Evolutionary conservation across 1,284 basidiomycete genomes (phyloP).

Genomic region (Hymenochaete sp.): DNA sequence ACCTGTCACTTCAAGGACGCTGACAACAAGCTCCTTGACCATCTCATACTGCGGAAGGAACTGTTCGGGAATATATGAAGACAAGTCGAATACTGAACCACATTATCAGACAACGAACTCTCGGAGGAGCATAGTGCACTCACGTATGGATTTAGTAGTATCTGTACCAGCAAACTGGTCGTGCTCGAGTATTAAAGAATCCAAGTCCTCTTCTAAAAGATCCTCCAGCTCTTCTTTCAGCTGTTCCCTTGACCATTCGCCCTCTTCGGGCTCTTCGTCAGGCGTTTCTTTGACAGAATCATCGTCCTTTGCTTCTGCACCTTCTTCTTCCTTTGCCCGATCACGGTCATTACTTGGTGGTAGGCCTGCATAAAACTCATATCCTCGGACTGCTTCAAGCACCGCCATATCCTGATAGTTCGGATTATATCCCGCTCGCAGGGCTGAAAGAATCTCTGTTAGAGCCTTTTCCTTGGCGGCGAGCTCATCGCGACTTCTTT

Average conservation of each 20-base stretch:
- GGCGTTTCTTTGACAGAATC: constrained; percentile 26
- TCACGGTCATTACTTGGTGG: constrained; percentile 53
- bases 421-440: constrained; percentile 88
- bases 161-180: constrained; percentile 53
- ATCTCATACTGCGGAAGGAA: constrained; percentile 70
- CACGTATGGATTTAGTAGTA: constrained; percentile 43
- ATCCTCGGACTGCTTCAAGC: constrained; percentile 90
- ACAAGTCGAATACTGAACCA: constrained; percentile 67
- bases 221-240: constrained; percentile 55
- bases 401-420: constrained; percentile 99
- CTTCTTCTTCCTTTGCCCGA: constrained; percentile 33
- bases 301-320: constrained; percentile 21
- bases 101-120: not conserved
- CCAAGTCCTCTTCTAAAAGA: constrained; percentile 65
- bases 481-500: constrained; percentile 62
- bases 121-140: constrained; percentile 30
- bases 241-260: constrained; percentile 44
- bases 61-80: constrained; percentile 82
- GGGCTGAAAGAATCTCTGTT: constrained; percentile 75
- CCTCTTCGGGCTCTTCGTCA: constrained; percentile 40
- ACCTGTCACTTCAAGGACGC: constrained; percentile 62
- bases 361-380: constrained; percentile 72
- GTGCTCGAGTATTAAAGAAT: constrained; percentile 65
- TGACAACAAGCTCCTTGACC: constrained; percentile 55
- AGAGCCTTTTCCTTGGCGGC: constrained; percentile 70